Conservation (phyloP, 2,329 filamentous ascomycete species). For the Trichoderma sp. region DNA sequence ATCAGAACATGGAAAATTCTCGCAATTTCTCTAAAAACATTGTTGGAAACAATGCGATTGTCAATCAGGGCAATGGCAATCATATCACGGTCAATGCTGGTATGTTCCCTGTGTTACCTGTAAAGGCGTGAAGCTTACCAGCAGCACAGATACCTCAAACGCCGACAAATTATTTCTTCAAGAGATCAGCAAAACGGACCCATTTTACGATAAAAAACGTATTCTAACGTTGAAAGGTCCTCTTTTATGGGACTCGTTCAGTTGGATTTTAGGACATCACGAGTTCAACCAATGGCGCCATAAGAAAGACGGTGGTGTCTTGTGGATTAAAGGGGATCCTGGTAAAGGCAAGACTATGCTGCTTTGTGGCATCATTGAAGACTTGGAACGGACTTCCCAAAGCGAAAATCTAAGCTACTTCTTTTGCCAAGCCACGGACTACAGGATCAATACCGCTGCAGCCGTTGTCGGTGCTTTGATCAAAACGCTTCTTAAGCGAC, state of each 20-base stretch:
- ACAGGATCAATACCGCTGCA: constrained; percentile 36
- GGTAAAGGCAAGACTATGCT: constrained; percentile 47
- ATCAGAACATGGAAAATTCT: not conserved
- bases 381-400: not conserved
- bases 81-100: no score
- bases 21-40: not conserved
- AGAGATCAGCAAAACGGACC: not conserved
- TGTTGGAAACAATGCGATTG: not conserved
- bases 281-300: constrained; percentile 25
- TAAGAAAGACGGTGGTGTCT: constrained; percentile 23
- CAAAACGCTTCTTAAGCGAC: constrained; percentile 35
- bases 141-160: accelerated
- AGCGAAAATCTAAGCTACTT: constrained; percentile 18
- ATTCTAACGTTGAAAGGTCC: constrained; percentile 36
- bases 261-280: constrained; percentile 33
- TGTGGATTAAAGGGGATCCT: constrained; percentile 40
- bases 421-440: constrained; percentile 24
- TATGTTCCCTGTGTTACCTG: no score
- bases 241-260: constrained; percentile 31
- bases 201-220: constrained; percentile 30
- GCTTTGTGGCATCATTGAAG: constrained; percentile 35
- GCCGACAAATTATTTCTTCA: not conserved
- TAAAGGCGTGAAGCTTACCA: not conserved
- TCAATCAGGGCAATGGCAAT: not conserved
- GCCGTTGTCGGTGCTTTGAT: constrained; percentile 42